Base-by-base conservation (phyloP, 75 land plant species). In the Larix kaempferi region DNA sequence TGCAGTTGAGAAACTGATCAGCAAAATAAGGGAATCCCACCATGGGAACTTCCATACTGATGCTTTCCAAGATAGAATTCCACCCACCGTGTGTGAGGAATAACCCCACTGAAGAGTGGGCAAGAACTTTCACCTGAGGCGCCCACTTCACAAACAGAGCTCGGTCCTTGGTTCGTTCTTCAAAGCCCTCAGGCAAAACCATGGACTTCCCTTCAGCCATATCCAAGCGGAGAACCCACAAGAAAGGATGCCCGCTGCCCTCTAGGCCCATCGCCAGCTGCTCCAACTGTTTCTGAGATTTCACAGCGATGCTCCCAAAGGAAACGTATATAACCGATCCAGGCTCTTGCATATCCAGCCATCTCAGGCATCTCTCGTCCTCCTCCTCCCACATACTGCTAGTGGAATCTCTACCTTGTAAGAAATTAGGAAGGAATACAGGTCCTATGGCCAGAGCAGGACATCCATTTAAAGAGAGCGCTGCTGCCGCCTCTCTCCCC, bases 21-120 rank as follows among this genome's bases (percentile, higher is more conserved):
- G 77, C 78, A 65, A 86, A 89, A 60, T 78, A 83, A 19, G 91
- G 89, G 83, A 82, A 84, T 17, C 85, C 80, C 23, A 89, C 33
- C 56, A 82, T 75, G 2, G 87, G 91, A 0, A 89, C 81, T 27
- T 85, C 91, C 69, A 81, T 80, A 21, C 72, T 76, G 3, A 89
- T 56, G 23, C 91, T 84, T 55, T 86, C 91, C 25, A 82, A 16
- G 16, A 85, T 82, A 0, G 91, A 89, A 26, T 89, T 89, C 91
- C 91, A 89, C 4, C 91, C 91, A 59, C 88, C 80, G 23, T 86
- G 91, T 21, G 84, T 78, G 6, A 88, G 1, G 71, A 88, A 88
- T 61, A 79, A 79, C 4, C 76, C 88, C 17, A 86, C 41, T 3
- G 85, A 57, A 15, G 84, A 81, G 49, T 88, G 87, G 16, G 76